Conservation (phyloP, 129 eudicot species). For the Centaurea solstitialis region DNA sequence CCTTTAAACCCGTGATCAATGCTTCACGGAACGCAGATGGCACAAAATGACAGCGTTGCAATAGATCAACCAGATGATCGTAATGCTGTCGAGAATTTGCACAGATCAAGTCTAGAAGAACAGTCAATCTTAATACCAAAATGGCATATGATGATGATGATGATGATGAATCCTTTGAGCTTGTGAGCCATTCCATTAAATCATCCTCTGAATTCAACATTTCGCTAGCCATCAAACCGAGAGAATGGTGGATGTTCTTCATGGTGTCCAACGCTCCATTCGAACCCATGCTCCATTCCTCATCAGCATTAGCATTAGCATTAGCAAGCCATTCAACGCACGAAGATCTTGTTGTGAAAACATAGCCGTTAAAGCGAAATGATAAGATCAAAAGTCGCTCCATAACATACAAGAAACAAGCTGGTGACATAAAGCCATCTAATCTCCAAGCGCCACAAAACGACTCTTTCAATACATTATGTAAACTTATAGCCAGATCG, state of each 20-base stretch:
- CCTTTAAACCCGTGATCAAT: conserved; percentile 11
- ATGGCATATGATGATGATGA: conserved; percentile 25
- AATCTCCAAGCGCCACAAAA: conserved; percentile 17
- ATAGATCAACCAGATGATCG: conserved; percentile 21
- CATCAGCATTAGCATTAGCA: conserved; percentile 2
- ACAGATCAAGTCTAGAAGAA: conserved; percentile 45
- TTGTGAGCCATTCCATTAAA: conserved; percentile 45
- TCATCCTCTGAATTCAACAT: conserved; percentile 26
- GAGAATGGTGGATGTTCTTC: conserved; percentile 23
- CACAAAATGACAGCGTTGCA: conserved; percentile 16
- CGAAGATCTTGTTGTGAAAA: conserved; percentile 50
- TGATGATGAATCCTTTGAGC: conserved; percentile 10
- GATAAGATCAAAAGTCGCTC: conserved; percentile 55
- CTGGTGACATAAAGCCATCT: conserved; percentile 46
- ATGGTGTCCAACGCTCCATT: conserved; percentile 15
- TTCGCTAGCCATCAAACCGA: conserved; percentile 17
- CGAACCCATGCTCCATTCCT: conserved; percentile 15
- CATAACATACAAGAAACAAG: conserved; percentile 58
- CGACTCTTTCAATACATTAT: conserved; percentile 33
- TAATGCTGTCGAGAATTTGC: conserved; percentile 32
- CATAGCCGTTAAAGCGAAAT: conserved; percentile 27
- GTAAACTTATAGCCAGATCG: conserved; percentile 26
- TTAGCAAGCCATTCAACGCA: conserved; percentile 52
- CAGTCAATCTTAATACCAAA: conserved; percentile 47
- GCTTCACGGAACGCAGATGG: conserved; percentile 40